Percentiles rank a stretch among this genome's conserved stretches.
Evolutionary conservation across 2,329 filamentous ascomycete genomes (phyloP).

Genomic region (Microdochium nivale): DNA sequence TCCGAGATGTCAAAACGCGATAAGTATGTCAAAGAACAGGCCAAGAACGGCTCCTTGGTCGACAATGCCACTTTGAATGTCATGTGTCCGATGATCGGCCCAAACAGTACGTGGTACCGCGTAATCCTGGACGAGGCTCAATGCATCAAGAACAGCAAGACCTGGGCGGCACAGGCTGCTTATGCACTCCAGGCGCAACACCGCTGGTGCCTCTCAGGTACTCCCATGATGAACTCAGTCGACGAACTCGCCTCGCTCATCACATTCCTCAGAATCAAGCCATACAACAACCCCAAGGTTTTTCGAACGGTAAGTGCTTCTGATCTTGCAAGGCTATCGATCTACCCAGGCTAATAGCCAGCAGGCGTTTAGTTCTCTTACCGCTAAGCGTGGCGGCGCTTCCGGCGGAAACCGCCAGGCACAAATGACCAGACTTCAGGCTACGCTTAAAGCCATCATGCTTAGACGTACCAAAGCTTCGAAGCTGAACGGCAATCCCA

Average conservation of each 20-base stretch:
- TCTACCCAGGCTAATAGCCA: slow-evolving; percentile 5
- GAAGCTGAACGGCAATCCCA: slow-evolving; percentile 69
- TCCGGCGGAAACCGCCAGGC: slow-evolving; percentile 41
- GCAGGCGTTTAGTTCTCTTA: slow-evolving; percentile 30
- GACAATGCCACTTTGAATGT: slow-evolving; percentile 26
- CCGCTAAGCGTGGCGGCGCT: slow-evolving; percentile 11
- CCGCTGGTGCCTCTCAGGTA: slow-evolving; percentile 70
- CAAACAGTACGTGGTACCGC: slow-evolving; percentile 52
- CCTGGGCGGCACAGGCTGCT: slow-evolving; percentile 52
- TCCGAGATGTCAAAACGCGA: slow-evolving; percentile 57
- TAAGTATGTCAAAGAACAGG: slow-evolving; percentile 39
- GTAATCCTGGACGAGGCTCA: slow-evolving; percentile 75
- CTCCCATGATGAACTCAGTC: slow-evolving; percentile 83
- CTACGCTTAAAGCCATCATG: slow-evolving; percentile 70
- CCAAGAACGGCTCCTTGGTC: slow-evolving; percentile 26
- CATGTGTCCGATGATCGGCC: slow-evolving; percentile 52
- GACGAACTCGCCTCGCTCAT: slow-evolving; percentile 71
- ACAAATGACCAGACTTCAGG: slow-evolving; percentile 65
- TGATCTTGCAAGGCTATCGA: slow-evolving; percentile 5
- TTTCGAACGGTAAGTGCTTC: slow-evolving; percentile 46
- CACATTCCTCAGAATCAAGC: slow-evolving; percentile 66
- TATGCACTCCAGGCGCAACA: slow-evolving; percentile 49
- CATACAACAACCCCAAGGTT: slow-evolving; percentile 56
- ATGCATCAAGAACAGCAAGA: slow-evolving; percentile 67
- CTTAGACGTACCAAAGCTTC: slow-evolving; percentile 77